These are phyloP conservation scores for Cryptosporidium parvum DNA, from an alignment of 169 alveolate genomes.

Conservation along the genomic window DNA sequence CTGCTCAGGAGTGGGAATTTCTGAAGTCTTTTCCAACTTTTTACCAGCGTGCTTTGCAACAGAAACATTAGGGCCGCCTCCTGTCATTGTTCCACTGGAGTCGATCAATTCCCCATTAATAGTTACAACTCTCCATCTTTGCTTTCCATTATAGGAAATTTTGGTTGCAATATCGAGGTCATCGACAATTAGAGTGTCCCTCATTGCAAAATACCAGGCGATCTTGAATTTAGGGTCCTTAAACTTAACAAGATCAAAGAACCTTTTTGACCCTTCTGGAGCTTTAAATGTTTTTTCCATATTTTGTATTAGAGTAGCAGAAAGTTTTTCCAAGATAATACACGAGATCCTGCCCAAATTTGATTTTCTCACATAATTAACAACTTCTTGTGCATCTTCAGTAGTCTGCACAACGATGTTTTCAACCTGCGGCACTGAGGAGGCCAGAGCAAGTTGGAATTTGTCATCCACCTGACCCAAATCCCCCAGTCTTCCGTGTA, in stretches of 20 bases:
- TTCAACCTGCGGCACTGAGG: slow-evolving; percentile 89
- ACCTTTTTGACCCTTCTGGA: slow-evolving; percentile 83
- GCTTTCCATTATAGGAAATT: slow-evolving; percentile 84
- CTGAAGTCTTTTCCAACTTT: slow-evolving; percentile 40
- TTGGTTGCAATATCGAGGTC: slow-evolving; percentile 89
- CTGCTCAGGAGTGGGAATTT: slow-evolving; percentile 30
- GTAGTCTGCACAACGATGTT: slow-evolving; percentile 90
- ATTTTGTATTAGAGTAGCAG: slow-evolving; percentile 73
- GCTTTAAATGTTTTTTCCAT: slow-evolving; percentile 67
- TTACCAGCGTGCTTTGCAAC: slow-evolving; percentile 35
- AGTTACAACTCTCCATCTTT: slow-evolving; percentile 92
- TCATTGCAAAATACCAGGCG: slow-evolving; percentile 90
- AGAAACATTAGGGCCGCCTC: slow-evolving; percentile 84
- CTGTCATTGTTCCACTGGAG: slow-evolving; percentile 93
- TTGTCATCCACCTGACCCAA: slow-evolving; percentile 89
- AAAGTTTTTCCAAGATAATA: slow-evolving; percentile 83
- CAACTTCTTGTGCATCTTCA: slow-evolving; percentile 88
- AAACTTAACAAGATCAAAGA: slow-evolving; percentile 89
- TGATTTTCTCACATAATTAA: slow-evolving; percentile 88
- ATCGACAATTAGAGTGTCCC: slow-evolving; percentile 92
- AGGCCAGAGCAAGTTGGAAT: slow-evolving; percentile 91
- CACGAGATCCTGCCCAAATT: slow-evolving; percentile 91
- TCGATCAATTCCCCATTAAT: slow-evolving; percentile 93
- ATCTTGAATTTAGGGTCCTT: slow-evolving; percentile 82
- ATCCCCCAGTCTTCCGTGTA: slow-evolving; percentile 94